Percentiles rank a stretch among this genome's conserved stretches.
Conservation (phyloP, 768 basidiomycete genomes). For the Suillus paluster region DNA sequence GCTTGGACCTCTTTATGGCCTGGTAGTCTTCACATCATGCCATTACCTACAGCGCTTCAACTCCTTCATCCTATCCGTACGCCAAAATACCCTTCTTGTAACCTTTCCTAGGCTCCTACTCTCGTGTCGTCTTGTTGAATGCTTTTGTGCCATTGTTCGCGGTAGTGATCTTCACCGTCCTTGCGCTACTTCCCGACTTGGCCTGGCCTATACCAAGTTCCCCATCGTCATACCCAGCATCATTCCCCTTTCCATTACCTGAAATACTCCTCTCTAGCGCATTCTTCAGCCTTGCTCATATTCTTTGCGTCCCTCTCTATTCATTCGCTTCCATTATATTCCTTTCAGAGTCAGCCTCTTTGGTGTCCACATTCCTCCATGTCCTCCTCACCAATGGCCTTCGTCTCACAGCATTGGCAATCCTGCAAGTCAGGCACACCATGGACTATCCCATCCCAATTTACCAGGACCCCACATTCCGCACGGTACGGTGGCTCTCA, state of each 20-base stretch:
- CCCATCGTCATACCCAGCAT: conserved; percentile 47
- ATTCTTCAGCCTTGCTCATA: conserved; percentile 47
- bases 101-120: conserved; percentile 60
- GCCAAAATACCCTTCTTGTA: no score
- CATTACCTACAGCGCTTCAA: no score
- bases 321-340: conserved; percentile 38
- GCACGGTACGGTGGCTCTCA: conserved; percentile 76
- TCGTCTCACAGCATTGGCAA: conserved; percentile 56
- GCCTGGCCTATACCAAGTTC: conserved; percentile 47
- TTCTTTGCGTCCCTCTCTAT: conserved; percentile 37
- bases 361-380: conserved; percentile 48
- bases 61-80: no score
- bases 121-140: conserved; percentile 56
- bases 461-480: conserved; percentile 62
- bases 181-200: conserved; percentile 54
- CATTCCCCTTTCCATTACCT: conserved; percentile 66
- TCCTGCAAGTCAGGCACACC: conserved; percentile 55
- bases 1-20: no score
- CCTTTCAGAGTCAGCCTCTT: conserved; percentile 31
- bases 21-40: no score
- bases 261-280: conserved; percentile 65
- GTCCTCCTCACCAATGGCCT: conserved; percentile 56
- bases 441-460: conserved; percentile 48
- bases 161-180: conserved; percentile 49
- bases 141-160: conserved; percentile 62